A percentile compares a stretch with the other conserved stretches of the same genome.
Evolutionary conservation across 495 filamentous ascomycete species (phyloP).

Genomic region (Talaromyces adpressus): DNA sequence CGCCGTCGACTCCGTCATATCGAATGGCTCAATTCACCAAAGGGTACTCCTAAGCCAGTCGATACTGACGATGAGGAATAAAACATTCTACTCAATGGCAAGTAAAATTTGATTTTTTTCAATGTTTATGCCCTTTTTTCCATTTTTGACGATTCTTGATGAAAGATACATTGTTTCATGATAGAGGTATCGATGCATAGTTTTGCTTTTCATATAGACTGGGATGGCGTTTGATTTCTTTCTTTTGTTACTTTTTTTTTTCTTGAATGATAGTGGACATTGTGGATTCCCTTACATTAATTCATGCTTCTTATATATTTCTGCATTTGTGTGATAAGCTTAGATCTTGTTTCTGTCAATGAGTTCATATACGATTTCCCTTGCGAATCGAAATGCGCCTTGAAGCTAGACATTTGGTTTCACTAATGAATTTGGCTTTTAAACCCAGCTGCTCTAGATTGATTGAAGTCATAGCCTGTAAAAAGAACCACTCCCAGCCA

Average conservation of each 20-base stretch:
- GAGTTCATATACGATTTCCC: no score
- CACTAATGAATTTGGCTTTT: no score
- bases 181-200: neutral
- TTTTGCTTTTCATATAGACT: neutral
- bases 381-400: no score
- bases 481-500: no score
- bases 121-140: neutral
- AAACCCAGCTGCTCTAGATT: no score
- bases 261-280: neutral
- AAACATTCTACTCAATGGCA: neutral
- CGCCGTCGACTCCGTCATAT: conserved; percentile 86
- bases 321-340: neutral
- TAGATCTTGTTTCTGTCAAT: no score
- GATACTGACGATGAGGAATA: conserved; percentile 77
- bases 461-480: no score
- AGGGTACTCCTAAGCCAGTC: conserved; percentile 68
- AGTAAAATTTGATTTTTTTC: neutral
- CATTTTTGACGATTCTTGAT: conserved; percentile 4
- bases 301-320: neutral
- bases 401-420: no score
- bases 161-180: conserved; percentile 4
- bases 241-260: neutral
- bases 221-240: conserved; percentile 3
- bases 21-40: conserved; percentile 69
- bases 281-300: neutral